Base-by-base conservation (phyloP, 805 yeast species). In the Sugiyamaella qingdaonensis region DNA sequence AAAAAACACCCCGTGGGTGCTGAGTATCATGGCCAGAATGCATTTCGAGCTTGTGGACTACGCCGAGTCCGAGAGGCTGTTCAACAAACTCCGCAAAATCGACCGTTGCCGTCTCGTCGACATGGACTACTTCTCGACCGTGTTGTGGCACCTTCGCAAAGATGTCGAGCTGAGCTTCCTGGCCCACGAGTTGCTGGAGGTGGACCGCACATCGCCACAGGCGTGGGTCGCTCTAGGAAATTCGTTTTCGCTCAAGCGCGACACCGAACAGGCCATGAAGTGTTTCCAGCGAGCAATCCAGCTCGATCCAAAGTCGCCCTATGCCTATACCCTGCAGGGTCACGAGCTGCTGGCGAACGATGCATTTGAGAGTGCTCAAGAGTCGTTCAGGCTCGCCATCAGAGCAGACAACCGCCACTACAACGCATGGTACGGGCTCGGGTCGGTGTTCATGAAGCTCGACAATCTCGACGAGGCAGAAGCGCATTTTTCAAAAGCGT, bases 151-250 rank as follows among this genome's bases (percentile, higher is more conserved):
- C 72, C 70, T 90, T 48, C 92, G 86, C 52, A 84, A 84, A 62
- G 90, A 86, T 46, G 79, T 81, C 18, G 91, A 85, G 52, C 74
- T 94, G 49, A 84, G 94, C n/a, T 82, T 78, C 61, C 74, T 94
- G 53, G 87, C 96, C 2, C 88, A 87, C 64, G 97, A 90, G 59
- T 73, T 92, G 41, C 74, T 83, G 57, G 87, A 83, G 54, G 72
- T 82, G 14, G 81, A 85, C 59, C 73, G 81, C 10, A 68, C 76
- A n/a, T 74, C 84, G 10, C 86, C 96, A 5, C 85, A 89, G 58
- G 83, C 97, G 0, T 92, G 99, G 98, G 86, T 94, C 58, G 84
- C 86, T 0, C 75, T 90, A 54, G 99, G 99, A 0, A 94, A 92
- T 67, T 77, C 92, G 44, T 88, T 88, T 58, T 88, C 97, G 5